Base-by-base conservation (phyloP, 768 basidiomycete species). In the Albatrellus ellisii region DNA sequence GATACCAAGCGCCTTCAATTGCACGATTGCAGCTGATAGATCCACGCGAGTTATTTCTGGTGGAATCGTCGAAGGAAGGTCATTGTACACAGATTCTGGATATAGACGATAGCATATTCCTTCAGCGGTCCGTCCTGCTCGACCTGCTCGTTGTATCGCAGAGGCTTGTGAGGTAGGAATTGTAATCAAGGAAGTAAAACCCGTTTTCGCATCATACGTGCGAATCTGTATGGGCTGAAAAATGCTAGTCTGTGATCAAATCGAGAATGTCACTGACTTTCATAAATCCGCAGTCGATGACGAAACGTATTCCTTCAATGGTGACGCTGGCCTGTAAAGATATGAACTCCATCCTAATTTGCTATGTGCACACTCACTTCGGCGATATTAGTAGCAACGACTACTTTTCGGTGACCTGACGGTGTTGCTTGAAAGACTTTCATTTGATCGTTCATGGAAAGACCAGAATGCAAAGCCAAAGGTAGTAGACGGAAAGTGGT, bases 41-140 rank as follows among this genome's bases (percentile, higher is more conserved):
- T 99, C 94, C 4, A 79, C 81, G 25, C 94, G 76, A 8, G 80
- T 82, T 37, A 98, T 80, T 64, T 99, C 95, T 1, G 95, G 88
- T 2, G 84, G 72, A 0, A 89, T 89, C 1, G 77, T 75, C 3
- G 65, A 62, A 1, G 79, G 68, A 45, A 98, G 71, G 0, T 67
- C 59, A 4, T 72, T 59, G 39, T 85, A 73, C 10, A 65, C 64
- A 1, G 75, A 65, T 38, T 73, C 62, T 0, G 91, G 71, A 62
- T 92, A 99, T 11, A 99, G 71, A 26, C 95, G 75, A 56, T 92
- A 95, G 56, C 91, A 95, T 49, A 92, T 69, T 2, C 95, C 95
- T 4, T 88, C 68, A 1, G 90, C 79, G 0, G 94, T 97, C 35
- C 95, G 78, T 20, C 95, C 95, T 6, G 95, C 94, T 41, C 95